Conservation (phyloP, 2,329 filamentous ascomycete species). For the Thelonectria rubi region DNA sequence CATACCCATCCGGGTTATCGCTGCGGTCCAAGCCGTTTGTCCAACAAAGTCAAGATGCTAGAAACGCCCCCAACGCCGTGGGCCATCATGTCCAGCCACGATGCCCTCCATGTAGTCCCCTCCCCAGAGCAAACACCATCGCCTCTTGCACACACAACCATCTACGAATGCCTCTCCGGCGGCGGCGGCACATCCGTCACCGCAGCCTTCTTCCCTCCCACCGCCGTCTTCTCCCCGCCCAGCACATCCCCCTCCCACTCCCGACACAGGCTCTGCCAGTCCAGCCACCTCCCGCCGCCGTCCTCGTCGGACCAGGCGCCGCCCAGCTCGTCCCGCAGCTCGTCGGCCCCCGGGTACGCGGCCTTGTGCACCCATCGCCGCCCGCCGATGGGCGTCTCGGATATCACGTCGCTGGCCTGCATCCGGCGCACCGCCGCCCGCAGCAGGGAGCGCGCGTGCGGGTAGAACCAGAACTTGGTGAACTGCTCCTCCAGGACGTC, state of each 20-base stretch:
- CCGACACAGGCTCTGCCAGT: slow-evolving; percentile 43
- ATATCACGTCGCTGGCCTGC: slow-evolving; percentile 12
- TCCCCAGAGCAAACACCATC: too few relatives aligned
- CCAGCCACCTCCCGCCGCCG: slow-evolving; percentile 36
- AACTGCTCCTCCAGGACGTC: slow-evolving; percentile 27
- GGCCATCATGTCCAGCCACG: too few relatives aligned
- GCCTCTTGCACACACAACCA: too few relatives aligned
- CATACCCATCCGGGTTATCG: too few relatives aligned
- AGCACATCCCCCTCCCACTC: slow-evolving; percentile 38
- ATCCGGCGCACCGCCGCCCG: slow-evolving; percentile 21
- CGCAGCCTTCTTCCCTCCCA: background rate
- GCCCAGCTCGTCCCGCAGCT: slow-evolving; percentile 29
- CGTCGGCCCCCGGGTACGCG: slow-evolving; percentile 22
- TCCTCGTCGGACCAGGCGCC: slow-evolving; percentile 34
- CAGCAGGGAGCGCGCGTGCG: slow-evolving; percentile 23
- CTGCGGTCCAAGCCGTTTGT: too few relatives aligned
- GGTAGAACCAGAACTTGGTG: slow-evolving; percentile 31
- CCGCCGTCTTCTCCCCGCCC: slow-evolving; percentile 30
- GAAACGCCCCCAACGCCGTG: too few relatives aligned
- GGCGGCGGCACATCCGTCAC: background rate
- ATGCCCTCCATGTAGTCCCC: too few relatives aligned
- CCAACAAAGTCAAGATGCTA: too few relatives aligned
- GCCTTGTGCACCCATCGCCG: slow-evolving; percentile 26
- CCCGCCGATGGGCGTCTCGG: slow-evolving; percentile 19
- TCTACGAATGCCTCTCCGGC: background rate